Evolutionary conservation across 768 basidiomycete species (phyloP), one percentile per base, ranked within the genome.

Genomic region (Hortiboletus campestris): DNA sequence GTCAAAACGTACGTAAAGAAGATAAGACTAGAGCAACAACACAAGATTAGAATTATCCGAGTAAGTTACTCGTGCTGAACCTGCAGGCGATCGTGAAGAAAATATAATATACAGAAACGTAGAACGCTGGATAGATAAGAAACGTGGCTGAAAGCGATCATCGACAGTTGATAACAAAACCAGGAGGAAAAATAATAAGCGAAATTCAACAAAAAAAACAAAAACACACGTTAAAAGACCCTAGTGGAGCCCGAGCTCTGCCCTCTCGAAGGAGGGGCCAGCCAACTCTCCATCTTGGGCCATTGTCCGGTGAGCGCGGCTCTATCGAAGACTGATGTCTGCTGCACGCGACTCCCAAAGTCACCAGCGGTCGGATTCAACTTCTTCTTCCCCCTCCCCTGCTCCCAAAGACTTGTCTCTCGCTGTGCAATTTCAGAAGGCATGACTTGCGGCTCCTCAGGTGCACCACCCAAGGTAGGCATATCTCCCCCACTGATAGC

Each of bases 221-320:
- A 55, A 32, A 12, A 53, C 42, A 39, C 35, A 39, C 9, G n/a
- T 71, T 63, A 72, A 59, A 71, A 62, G 42, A 71, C 63, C 52
- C 67, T 53, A 31, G 71, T 44, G 12, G 70, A 71, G 29, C 70
- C 65, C 35, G 71, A 67, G 51, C 43, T 72, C 50, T 71, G 67
- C 4, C 70, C 67, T 35, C 71, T 57, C 16, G 69, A 49, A 38
- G 68, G 59, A 20, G 68, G 62, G 19, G 69, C 59, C 54, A 70
- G 35, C 69, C 70, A 71, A 42, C 53, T 72, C 62, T 71, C 70
- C 71, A 73, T 67, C 64, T 70, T 73, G 49, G 69, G 71, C 70
- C 70, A 69, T 36, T 63, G 69, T 29, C 65, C 70, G 45, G 64
- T 44, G 35, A 63, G 13, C 53, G 60, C 63, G 56, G 69, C 66